Percentiles rank a stretch among this genome's conserved stretches.
phyloP scores from a whole-genome alignment of 2,329 filamentous ascomycete species.

The Colletotrichum higginsianum region DNA sequence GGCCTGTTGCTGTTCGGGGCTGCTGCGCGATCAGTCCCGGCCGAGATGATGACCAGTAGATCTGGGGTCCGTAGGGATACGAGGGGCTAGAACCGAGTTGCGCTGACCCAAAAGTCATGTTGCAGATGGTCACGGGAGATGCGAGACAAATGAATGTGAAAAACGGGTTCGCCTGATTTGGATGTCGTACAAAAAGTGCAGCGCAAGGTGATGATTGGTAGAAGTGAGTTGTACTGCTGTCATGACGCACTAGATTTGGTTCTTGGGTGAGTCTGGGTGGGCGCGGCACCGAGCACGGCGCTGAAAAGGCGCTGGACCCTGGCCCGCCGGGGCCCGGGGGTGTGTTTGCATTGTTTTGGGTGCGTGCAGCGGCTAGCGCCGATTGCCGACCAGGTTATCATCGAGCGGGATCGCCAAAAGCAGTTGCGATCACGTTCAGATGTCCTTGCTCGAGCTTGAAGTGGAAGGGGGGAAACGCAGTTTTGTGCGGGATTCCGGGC shows the following conservation, averaged over 20 bases:
- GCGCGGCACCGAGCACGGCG: conserved; percentile 35
- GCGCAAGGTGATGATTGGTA: background rate
- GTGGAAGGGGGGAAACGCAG: conserved; percentile 19
- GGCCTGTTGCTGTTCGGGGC: background rate
- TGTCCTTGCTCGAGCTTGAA: conserved; percentile 30
- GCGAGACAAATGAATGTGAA: conserved; percentile 15
- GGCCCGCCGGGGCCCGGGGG: conserved; percentile 1
- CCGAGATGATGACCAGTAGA: background rate
- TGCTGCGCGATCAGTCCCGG: conserved; percentile 17
- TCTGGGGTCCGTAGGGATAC: conserved; percentile 10
- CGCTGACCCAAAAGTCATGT: conserved; percentile 12
- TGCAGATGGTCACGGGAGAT: conserved; percentile 29
- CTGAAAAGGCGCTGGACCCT: conserved; percentile 37
- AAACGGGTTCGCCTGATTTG: background rate
- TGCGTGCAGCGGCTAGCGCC: conserved; percentile 38
- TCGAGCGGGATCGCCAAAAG: conserved; percentile 25
- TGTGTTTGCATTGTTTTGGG: conserved; percentile 20
- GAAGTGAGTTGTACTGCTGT: conserved; percentile 21
- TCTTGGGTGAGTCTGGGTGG: conserved; percentile 33
- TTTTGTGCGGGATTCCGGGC: conserved; percentile 38
- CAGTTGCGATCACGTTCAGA: conserved; percentile 33
- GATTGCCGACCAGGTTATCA: conserved; percentile 26
- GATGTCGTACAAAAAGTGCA: conserved; percentile 3
- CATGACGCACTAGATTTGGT: conserved; percentile 41
- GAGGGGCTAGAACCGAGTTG: conserved; percentile 11